Base-by-base conservation (phyloP, 2,329 filamentous ascomycete species). In the Xylariaceae sp. region DNA sequence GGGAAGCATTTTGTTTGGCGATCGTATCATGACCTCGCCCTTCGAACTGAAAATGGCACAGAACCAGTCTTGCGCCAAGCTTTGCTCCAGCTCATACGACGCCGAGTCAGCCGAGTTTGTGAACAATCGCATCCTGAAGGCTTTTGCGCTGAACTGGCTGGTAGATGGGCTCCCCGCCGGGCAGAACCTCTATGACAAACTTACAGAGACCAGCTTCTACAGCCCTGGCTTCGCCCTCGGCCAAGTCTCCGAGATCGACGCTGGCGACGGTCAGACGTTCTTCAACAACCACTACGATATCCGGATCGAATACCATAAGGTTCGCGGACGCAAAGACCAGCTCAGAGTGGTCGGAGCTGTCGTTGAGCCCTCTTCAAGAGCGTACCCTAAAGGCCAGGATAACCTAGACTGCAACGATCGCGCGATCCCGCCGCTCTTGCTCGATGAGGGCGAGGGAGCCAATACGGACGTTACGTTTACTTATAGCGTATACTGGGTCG, bases 211-310 rank as follows among this genome's bases (percentile, higher is more conserved):
- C 12, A 82, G 85, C 43, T 96, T 95, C 66, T 95, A 96, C 70
- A 95, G 85, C 66, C 90, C 92, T 11, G 94, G 94, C 1, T 99
- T 99, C 69, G 78, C 89, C 47, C 76, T 97, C 46, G 90, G 90
- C 17, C 64, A 71, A 45, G 68, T 75, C 74, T 58, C 61, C 3
- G 39, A 43, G 19, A 55, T 49, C 42, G 72, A 78, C 30, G 75
- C 79, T 6, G 75, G 80, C 39, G 4, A 27, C 4, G 77, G 78
- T 32, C 75, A 85, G 38, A 69, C 83, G 17, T 71, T 73, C 40
- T 77, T 99, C 66, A 89, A 96, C 75, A 99, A 96, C 69, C 94
- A 99, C 70, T 97, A 95, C 72, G 87, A 97, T 60, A 96, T 99
- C 60, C 70, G 86, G 44, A 81, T 99, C 62, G 92, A 99, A 61